These are phyloP conservation scores for Penicillium freii DNA, from an alignment of 2,329 filamentous ascomycete genomes.

Conservation along the genomic window DNA sequence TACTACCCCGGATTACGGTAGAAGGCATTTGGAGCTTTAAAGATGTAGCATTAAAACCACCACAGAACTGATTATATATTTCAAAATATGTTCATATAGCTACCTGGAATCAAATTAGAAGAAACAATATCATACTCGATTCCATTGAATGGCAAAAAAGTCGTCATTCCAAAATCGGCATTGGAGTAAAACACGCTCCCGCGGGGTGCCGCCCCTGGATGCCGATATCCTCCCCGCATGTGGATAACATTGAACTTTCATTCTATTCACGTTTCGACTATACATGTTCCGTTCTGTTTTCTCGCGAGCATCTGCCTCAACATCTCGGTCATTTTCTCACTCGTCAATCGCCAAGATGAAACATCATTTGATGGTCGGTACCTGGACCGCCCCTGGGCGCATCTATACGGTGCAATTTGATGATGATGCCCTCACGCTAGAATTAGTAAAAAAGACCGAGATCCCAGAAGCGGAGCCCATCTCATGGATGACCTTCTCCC, in stretches of 20 bases:
- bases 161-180: not conserved
- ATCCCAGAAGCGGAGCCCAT: conserved; percentile 84
- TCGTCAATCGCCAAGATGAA: conserved; percentile 57
- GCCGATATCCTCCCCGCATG: conserved; percentile 20
- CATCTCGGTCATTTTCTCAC: conserved; percentile 13
- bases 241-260: conserved; percentile 10
- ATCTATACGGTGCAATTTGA: conserved; percentile 90
- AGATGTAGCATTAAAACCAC: no score
- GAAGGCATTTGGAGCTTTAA: not conserved
- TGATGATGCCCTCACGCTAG: conserved; percentile 71
- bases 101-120: not conserved
- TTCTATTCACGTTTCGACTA: conserved; percentile 10
- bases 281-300: conserved; percentile 18
- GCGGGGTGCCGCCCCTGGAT: conserved; percentile 21
- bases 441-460: conserved; percentile 74
- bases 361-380: conserved; percentile 89
- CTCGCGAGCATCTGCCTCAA: conserved; percentile 7
- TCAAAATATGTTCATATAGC: not conserved
- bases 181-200: conserved; percentile 1
- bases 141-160: not conserved
- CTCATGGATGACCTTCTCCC: conserved; percentile 92
- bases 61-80: not conserved
- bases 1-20: not conserved
- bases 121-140: not conserved
- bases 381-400: conserved; percentile 84